Percentiles rank a stretch among this genome's conserved stretches.
These are phyloP conservation scores for Pseudopyrenochaeta lycopersici DNA, from an alignment of 2,329 filamentous ascomycete genomes.

Conservation along the genomic window DNA sequence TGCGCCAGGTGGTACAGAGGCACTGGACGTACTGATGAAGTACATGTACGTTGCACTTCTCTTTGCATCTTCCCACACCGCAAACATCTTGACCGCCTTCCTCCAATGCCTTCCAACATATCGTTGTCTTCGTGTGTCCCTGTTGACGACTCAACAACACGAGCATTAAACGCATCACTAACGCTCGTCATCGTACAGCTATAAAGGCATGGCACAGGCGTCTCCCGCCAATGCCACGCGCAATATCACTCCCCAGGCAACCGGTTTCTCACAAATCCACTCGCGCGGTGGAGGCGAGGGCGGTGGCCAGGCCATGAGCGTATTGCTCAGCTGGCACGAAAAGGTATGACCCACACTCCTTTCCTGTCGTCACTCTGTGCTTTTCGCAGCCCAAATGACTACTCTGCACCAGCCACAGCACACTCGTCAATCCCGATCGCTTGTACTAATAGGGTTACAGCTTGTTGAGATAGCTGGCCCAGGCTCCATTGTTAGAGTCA, in stretches of 20 bases:
- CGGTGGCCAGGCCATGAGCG: slow-evolving; percentile 91
- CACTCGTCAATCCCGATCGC: not conserved
- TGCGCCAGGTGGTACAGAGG: slow-evolving; percentile 81
- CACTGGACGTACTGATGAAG: slow-evolving; percentile 95
- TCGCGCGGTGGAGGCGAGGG: slow-evolving; percentile 69
- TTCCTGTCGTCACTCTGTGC: slow-evolving; percentile 6
- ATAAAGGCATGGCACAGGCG: slow-evolving; percentile 81
- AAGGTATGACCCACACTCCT: slow-evolving; percentile 62
- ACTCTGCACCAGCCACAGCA: not conserved
- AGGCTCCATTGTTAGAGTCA: slow-evolving; percentile 88
- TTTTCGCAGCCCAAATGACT: slow-evolving; percentile 1
- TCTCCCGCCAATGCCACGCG: slow-evolving; percentile 39
- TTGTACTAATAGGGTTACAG: slow-evolving; percentile 44
- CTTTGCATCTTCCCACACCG: slow-evolving; percentile 5
- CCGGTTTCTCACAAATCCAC: slow-evolving; percentile 86
- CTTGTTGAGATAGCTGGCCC: slow-evolving; percentile 91
- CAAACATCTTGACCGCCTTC: slow-evolving; percentile 16
- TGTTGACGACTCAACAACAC: not conserved
- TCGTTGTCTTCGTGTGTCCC: slow-evolving; percentile 10
- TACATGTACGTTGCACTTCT: slow-evolving; percentile 75
- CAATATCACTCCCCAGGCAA: slow-evolving; percentile 75
- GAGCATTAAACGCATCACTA: slow-evolving; percentile 18
- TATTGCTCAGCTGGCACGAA: slow-evolving; percentile 97
- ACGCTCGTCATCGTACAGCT: slow-evolving; percentile 60
- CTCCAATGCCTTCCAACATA: slow-evolving; percentile 4